Conservation (phyloP, 495 filamentous ascomycete genomes). For the Elaphomyces granulatus region DNA sequence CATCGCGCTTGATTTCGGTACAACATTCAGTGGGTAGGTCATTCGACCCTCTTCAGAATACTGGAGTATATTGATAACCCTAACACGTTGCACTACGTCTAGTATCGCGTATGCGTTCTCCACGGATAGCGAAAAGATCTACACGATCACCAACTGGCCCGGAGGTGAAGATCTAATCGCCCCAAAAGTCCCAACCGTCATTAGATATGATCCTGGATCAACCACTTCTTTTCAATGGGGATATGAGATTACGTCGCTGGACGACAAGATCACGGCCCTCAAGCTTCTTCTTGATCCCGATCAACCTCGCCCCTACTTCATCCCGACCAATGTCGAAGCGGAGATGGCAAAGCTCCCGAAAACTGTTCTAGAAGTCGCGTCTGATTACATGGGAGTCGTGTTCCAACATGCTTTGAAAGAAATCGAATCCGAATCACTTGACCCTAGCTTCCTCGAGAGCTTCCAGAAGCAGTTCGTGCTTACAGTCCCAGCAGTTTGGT, state of each 20-base stretch:
- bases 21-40: constrained; percentile 24
- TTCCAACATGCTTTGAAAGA: constrained; percentile 19
- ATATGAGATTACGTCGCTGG: constrained; percentile 20
- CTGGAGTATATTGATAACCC: constrained; percentile 9
- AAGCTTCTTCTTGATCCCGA: constrained; percentile 21
- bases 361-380: constrained; percentile 20
- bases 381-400: constrained; percentile 31
- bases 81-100: too few relatives aligned
- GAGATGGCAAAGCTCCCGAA: constrained; percentile 11
- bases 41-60: constrained; percentile 14
- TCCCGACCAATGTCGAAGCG: too few relatives aligned
- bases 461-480: constrained; percentile 25
- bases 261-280: constrained; percentile 17
- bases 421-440: constrained; percentile 20
- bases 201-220: constrained; percentile 20
- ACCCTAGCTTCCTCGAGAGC: constrained; percentile 1
- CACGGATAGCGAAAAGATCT: constrained; percentile 11
- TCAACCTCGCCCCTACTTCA: constrained; percentile 8
- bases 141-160: constrained; percentile 27
- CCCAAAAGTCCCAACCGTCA: constrained; percentile 38
- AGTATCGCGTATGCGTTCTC: constrained; percentile 14
- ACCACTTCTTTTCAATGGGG: constrained; percentile 33
- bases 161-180: constrained; percentile 12
- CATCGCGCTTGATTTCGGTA: constrained; percentile 36
- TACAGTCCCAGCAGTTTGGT: constrained; percentile 44